A percentile compares a stretch with the other conserved stretches of the same genome.
Evolutionary conservation across 768 basidiomycete genomes (phyloP).

Genomic region (Porphyrellus cyaneotinctus): DNA sequence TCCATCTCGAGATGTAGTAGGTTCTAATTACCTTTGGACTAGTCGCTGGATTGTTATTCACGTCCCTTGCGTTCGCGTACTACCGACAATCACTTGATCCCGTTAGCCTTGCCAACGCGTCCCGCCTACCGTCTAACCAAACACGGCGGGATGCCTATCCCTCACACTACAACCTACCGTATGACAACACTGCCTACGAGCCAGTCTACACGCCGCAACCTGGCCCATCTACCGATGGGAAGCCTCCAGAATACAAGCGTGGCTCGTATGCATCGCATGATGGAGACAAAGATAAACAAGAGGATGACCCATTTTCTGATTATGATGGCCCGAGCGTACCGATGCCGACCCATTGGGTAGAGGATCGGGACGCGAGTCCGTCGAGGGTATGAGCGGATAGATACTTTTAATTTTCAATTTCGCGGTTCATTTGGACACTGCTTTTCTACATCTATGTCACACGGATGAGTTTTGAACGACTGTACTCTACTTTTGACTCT

Average conservation of each 20-base stretch:
- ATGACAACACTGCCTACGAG: conserved; percentile 31
- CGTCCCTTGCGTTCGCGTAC: conserved; percentile 63
- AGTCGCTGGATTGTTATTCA: conserved; percentile 62
- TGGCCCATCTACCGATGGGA: conserved; percentile 47
- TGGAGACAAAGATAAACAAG: conserved; percentile 32
- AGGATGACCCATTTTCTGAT: conserved; percentile 56
- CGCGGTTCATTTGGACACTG: too few relatives aligned
- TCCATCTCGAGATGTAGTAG: too few relatives aligned
- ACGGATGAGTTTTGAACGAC: not conserved
- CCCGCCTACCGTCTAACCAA: conserved; percentile 40
- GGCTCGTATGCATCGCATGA: conserved; percentile 29
- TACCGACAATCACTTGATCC: conserved; percentile 76
- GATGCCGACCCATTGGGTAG: conserved; percentile 33
- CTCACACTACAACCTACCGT: conserved; percentile 58
- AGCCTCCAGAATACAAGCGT: conserved; percentile 49
- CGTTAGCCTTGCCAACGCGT: conserved; percentile 46
- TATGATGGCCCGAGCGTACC: conserved; percentile 37
- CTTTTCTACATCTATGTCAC: not conserved
- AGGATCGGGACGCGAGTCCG: conserved; percentile 41
- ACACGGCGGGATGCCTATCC: conserved; percentile 39
- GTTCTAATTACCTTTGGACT: not conserved
- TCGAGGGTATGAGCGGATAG: conserved; percentile 6
- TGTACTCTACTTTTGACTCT: not conserved
- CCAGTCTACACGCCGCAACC: conserved; percentile 47
- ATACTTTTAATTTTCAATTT: too few relatives aligned